These are phyloP conservation scores for Simplicillium sp. DNA, from an alignment of 2,329 filamentous ascomycete species.

Conservation along the genomic window DNA sequence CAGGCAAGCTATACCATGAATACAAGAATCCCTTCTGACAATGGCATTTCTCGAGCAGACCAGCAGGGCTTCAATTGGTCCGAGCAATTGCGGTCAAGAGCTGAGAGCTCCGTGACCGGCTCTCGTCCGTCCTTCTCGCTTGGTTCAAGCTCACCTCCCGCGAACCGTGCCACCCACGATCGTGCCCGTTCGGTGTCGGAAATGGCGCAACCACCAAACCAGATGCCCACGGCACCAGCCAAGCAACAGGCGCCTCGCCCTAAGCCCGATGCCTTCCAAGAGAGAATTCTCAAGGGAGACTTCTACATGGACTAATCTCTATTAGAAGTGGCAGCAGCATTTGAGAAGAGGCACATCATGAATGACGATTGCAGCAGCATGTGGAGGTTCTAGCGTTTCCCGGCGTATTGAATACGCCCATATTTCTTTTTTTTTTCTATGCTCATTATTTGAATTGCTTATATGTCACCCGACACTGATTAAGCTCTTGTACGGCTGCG, in stretches of 20 bases:
- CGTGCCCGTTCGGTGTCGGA: conserved; percentile 62
- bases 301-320: conserved; percentile 86
- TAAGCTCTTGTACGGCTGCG: too few species aligned
- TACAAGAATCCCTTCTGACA: conserved; percentile 56
- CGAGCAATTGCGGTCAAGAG: conserved; percentile 86
- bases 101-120: conserved; percentile 65
- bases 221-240: conserved; percentile 26
- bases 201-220: conserved; percentile 46
- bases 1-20: conserved; percentile 52
- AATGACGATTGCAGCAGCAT: too few species aligned
- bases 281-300: conserved; percentile 93
- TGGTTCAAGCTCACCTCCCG: conserved; percentile 29
- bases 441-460: too few species aligned
- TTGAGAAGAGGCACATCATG: not conserved
- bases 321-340: not conserved
- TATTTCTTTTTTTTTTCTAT: too few species aligned
- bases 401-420: too few species aligned
- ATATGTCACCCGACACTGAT: too few species aligned
- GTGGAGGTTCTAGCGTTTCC: too few species aligned
- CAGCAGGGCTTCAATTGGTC: conserved; percentile 91
- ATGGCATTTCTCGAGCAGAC: conserved; percentile 55
- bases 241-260: conserved; percentile 38
- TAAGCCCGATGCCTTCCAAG: conserved; percentile 91
- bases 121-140: conserved; percentile 51
- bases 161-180: conserved; percentile 40